Evolutionary conservation across 2,329 filamentous ascomycete species (phyloP).

Genomic region (Aspergillus intermedius): DNA sequence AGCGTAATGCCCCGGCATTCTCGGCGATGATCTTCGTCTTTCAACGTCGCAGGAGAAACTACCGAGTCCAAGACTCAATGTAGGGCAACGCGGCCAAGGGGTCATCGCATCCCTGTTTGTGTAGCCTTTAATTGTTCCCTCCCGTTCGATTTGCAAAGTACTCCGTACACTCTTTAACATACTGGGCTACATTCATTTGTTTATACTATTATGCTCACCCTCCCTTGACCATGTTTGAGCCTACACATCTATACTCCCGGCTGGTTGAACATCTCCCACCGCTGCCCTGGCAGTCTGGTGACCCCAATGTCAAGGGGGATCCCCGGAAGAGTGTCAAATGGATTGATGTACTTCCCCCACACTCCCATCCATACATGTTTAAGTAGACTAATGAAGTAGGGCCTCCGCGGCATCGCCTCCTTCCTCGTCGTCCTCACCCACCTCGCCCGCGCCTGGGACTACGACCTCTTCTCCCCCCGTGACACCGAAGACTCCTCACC

Average conservation of each 20-base stretch:
- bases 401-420: constrained; percentile 48
- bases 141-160: not conserved
- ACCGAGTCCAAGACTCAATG: not conserved
- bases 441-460: constrained; percentile 47
- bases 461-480: constrained; percentile 45
- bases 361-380: not conserved
- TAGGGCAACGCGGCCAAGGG: not conserved
- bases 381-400: constrained; percentile 25
- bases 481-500: constrained; percentile 38
- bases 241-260: constrained; percentile 9
- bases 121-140: not conserved
- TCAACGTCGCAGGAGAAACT: not conserved
- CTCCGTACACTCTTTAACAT: not conserved
- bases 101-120: no score
- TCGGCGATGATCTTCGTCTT: not conserved
- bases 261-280: constrained; percentile 12
- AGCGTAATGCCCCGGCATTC: not conserved
- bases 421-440: constrained; percentile 50
- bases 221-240: not conserved
- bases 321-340: constrained; percentile 47
- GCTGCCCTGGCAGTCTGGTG: constrained; percentile 15
- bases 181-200: not conserved
- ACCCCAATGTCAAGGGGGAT: constrained; percentile 24
- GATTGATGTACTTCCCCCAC: constrained; percentile 48
- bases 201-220: not conserved